Evolutionary conservation across 805 yeast species (phyloP).

Genomic region (Teunomyces aglyptinius): DNA sequence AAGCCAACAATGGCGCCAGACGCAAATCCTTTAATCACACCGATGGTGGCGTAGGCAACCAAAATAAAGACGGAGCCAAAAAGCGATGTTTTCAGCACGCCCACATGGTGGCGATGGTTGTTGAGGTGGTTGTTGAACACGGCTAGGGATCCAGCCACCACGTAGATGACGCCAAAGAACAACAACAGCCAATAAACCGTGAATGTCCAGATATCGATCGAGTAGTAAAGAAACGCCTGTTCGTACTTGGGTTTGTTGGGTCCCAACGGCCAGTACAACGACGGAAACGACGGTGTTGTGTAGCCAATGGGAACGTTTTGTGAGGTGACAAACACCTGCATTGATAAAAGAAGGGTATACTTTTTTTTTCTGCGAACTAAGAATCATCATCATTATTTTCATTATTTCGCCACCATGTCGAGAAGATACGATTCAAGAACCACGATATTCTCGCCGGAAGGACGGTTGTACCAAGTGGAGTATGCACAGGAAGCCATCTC

Average conservation of each 20-base stretch:
- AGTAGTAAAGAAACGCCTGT: constrained; percentile 61
- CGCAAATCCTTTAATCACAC: constrained; percentile 62
- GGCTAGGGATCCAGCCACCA: constrained; percentile 64
- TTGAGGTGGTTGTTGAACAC: constrained; percentile 23
- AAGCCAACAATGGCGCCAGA: constrained; percentile 79
- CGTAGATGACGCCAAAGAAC: constrained; percentile 60
- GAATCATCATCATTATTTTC: no score
- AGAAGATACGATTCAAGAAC: constrained; percentile 99
- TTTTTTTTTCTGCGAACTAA: background rate
- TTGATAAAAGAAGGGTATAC: no score
- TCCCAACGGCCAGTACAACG: constrained; percentile 69
- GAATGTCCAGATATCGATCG: constrained; percentile 76
- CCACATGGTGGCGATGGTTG: constrained; percentile 15
- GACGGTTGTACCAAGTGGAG: constrained; percentile 94
- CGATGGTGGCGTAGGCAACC: constrained; percentile 48
- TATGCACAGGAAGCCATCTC: constrained; percentile 91
- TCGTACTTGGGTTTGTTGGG: constrained; percentile 35
- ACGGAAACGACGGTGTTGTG: constrained; percentile 74
- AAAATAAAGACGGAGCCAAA: constrained; percentile 41
- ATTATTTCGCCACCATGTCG: constrained; percentile 43
- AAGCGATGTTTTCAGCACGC: constrained; percentile 8
- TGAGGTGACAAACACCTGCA: constrained; percentile 37
- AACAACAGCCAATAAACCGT: constrained; percentile 81
- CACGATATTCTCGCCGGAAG: constrained; percentile 98
- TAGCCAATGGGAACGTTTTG: constrained; percentile 78